Base-by-base conservation (phyloP, 768 basidiomycete species). In the Cystofilobasidium ferigula region DNA sequence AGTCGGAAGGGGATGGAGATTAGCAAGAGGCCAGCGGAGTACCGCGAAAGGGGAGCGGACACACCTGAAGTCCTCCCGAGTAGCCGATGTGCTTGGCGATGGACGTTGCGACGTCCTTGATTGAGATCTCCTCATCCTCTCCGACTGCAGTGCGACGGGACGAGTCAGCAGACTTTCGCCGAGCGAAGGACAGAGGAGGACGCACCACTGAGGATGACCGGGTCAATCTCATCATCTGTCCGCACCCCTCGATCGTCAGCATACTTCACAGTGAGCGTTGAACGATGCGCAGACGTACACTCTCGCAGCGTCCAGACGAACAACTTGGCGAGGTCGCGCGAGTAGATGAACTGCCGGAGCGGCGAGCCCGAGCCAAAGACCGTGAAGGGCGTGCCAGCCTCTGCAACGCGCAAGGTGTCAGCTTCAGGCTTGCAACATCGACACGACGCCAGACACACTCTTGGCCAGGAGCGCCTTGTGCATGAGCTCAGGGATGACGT, bases 271-370 rank as follows among this genome's bases (percentile, higher is more conserved):
- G 13, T 1, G 7, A 14, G 14, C 45, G 16, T 32, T 32, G 26
- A 28, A 7, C 28, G 30, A 54, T 1, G 28, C 4, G 30, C n/a
- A 48, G 51, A 54, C 30, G 30, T 14, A 54, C 51, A 95, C 73
- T 94, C 87, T 53, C 88, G 81, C 69, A 93, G 77, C 8, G 70
- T 70, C 90, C 89, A 92, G 73, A 95, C 87, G 80, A 95, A 94
- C 63, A 94, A 80, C 76, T 89, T 94, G 51, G 92, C 93, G 57
- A 97, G 85, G 77, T 98, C 92, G 57, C 83, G 80, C n/a, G 93
- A 95, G 78, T 91, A 97, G 76, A 95, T 93, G 76, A 97, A 97
- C 76, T 97, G 93, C n/a, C 93, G 84, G 40, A 95, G 82, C 9
- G 93, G 93, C 71, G 86, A 89, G 38, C 93, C 93, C 0, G 89